Evolutionary conservation across 1,284 basidiomycete genomes (phyloP).

Genomic region (Boletus hoseneyae): DNA sequence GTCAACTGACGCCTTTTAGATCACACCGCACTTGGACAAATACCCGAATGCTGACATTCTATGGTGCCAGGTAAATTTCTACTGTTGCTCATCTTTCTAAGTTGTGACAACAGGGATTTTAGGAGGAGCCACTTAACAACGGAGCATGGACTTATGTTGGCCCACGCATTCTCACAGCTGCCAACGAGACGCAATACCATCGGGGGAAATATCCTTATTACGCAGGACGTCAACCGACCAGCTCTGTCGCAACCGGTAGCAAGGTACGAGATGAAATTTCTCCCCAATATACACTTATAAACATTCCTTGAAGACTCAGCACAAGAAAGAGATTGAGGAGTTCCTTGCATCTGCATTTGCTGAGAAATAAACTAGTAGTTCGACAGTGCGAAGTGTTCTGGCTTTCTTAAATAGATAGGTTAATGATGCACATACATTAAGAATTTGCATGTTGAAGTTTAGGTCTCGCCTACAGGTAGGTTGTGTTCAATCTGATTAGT

Average conservation of each 20-base stretch:
- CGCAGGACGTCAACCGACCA: slow-evolving; percentile 84
- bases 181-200: slow-evolving; percentile 85
- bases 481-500: too few relatives aligned
- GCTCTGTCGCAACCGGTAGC: slow-evolving; percentile 88
- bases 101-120: slow-evolving; percentile 8
- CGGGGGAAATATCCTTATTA: slow-evolving; percentile 85
- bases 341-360: slow-evolving; percentile 62
- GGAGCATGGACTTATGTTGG: slow-evolving; percentile 93
- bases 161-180: slow-evolving; percentile 82
- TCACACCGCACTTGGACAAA: slow-evolving; percentile 88
- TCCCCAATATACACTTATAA: neutral
- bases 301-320: slow-evolving; percentile 48
- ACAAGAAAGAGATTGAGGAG: slow-evolving; percentile 82
- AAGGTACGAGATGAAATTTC: slow-evolving; percentile 50
- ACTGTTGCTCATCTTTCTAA: neutral
- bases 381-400: neutral
- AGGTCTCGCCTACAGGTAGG: too few relatives aligned
- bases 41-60: slow-evolving; percentile 93
- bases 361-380: slow-evolving; percentile 17
- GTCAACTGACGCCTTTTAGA: slow-evolving; percentile 39
- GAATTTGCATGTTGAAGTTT: neutral
- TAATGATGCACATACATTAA: neutral
- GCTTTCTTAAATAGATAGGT: slow-evolving; percentile 9
- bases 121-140: slow-evolving; percentile 90
- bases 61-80: slow-evolving; percentile 75